Conservation (phyloP, 805 yeast species). For the Metschnikowia hibisci region DNA sequence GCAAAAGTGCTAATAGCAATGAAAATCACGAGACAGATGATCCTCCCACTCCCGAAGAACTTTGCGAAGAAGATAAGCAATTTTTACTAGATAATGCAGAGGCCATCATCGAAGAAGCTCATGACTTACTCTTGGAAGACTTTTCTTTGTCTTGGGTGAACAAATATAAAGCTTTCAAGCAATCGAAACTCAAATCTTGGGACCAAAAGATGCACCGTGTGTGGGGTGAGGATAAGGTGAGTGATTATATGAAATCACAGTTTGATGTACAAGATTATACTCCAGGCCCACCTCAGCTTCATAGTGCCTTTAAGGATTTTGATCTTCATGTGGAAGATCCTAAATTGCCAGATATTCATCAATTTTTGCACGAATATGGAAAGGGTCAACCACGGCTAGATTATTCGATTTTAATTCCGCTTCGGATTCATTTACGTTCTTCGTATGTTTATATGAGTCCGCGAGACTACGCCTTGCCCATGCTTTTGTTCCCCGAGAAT, state of each 20-base stretch:
- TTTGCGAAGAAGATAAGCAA: neutral
- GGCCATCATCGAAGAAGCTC: constrained; percentile 24
- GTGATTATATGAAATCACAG: constrained; percentile 27
- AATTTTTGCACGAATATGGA: constrained; percentile 33
- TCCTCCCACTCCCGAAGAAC: constrained; percentile 12
- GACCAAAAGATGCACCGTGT: constrained; percentile 20
- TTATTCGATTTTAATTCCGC: constrained; percentile 54
- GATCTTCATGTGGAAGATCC: constrained; percentile 29
- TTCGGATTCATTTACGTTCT: constrained; percentile 37
- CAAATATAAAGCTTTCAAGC: constrained; percentile 27
- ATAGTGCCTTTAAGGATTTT: constrained; percentile 27
- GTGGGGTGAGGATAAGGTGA: constrained; percentile 36
- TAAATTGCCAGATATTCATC: constrained; percentile 30
- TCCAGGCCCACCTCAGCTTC: constrained; percentile 32
- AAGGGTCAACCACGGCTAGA: constrained; percentile 51
- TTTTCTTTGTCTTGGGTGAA: constrained; percentile 34
- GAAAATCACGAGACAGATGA: neutral
- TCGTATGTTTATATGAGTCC: constrained; percentile 15
- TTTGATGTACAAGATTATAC: constrained; percentile 34
- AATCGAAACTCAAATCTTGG: constrained; percentile 25
- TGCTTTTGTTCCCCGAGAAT: constrained; percentile 46
- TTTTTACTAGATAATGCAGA: constrained; percentile 23
- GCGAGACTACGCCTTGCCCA: constrained; percentile 41
- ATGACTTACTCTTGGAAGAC: constrained; percentile 22
- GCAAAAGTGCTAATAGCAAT: neutral